Percentiles rank a stretch among this genome's conserved stretches.
Conservation (phyloP, 148 eudicot species). For the Nepenthes mirabilis region DNA sequence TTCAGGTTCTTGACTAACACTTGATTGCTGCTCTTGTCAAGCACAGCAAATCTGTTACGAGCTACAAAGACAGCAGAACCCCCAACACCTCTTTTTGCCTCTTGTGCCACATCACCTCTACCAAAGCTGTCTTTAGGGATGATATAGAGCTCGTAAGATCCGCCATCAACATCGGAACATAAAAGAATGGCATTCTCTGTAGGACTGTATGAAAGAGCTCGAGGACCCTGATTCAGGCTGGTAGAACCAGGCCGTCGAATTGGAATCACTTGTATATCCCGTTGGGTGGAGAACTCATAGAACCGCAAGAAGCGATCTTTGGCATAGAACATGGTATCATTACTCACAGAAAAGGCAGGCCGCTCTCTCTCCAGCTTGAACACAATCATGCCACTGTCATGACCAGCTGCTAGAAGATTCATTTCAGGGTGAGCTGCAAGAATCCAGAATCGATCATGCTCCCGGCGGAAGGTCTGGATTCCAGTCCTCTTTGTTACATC, state of each 20-base stretch:
- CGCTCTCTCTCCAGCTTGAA: constrained; percentile 88
- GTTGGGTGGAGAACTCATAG: constrained; percentile 66
- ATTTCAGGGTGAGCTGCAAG: constrained; percentile 79
- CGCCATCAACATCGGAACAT: constrained; percentile 77
- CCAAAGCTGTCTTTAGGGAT: constrained; percentile 57
- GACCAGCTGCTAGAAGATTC: constrained; percentile 82
- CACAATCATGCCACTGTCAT: constrained; percentile 82
- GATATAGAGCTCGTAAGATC: constrained; percentile 69
- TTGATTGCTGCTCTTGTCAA: constrained; percentile 60
- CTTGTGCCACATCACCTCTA: constrained; percentile 57
- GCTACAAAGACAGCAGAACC: constrained; percentile 79
- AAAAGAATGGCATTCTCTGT: constrained; percentile 70
- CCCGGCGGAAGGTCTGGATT: constrained; percentile 76
- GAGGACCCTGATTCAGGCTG: constrained; percentile 67
- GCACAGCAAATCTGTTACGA: constrained; percentile 84
- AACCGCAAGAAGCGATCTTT: constrained; percentile 78
- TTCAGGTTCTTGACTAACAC: constrained; percentile 63
- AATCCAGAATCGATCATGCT: constrained; percentile 83
- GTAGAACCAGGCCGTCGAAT: constrained; percentile 75
- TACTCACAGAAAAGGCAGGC: constrained; percentile 86
- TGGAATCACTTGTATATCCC: constrained; percentile 63
- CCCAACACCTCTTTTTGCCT: constrained; percentile 63
- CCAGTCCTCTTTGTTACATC: constrained; percentile 77
- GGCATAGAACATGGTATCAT: constrained; percentile 63
- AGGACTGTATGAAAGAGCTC: constrained; percentile 74